Conservation (phyloP, 192 early-diverging fungal genomes). For the Rhizoclosmatium sp. region DNA sequence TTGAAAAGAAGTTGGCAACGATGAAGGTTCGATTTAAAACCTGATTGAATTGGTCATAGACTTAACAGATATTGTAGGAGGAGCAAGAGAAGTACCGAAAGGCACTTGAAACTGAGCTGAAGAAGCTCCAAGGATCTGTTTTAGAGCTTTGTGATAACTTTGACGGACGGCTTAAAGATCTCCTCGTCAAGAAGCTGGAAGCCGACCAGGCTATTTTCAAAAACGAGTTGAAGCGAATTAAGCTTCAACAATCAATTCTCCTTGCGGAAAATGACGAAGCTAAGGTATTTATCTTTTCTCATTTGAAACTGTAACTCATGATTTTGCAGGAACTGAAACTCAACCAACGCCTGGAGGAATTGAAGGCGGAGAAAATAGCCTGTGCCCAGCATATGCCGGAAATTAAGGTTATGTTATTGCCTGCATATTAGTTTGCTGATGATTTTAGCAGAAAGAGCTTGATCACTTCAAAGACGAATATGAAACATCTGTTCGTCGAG, state of each 20-base stretch:
- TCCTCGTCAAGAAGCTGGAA: slow-evolving; percentile 54
- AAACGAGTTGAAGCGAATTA: slow-evolving; percentile 58
- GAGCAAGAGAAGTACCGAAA: slow-evolving; percentile 71
- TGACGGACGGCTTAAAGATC: slow-evolving; percentile 52
- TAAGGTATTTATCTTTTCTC: slow-evolving; percentile 29
- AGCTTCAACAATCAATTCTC: slow-evolving; percentile 50
- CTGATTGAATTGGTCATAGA: slow-evolving; percentile 5
- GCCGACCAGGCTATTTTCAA: slow-evolving; percentile 57
- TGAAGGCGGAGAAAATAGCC: slow-evolving; percentile 50
- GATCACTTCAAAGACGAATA: slow-evolving; percentile 62
- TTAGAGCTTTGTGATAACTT: slow-evolving; percentile 59
- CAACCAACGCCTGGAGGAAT: slow-evolving; percentile 45
- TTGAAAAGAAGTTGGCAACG: slow-evolving; percentile 67
- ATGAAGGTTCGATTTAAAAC: slow-evolving; percentile 49
- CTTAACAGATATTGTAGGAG: slow-evolving; percentile 47
- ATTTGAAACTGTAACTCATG: slow-evolving; percentile 21
- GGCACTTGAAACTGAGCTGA: slow-evolving; percentile 68
- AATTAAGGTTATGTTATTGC: slow-evolving; percentile 51
- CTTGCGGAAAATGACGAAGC: slow-evolving; percentile 55
- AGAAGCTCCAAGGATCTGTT: slow-evolving; percentile 61
- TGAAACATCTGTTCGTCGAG: slow-evolving; percentile 52
- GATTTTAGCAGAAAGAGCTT: slow-evolving; percentile 55
- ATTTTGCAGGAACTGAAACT: slow-evolving; percentile 46
- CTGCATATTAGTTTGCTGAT: not conserved
- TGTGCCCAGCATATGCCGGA: slow-evolving; percentile 59